Conservation (phyloP, 345 rosid species). For the Dimocarpus longan region DNA sequence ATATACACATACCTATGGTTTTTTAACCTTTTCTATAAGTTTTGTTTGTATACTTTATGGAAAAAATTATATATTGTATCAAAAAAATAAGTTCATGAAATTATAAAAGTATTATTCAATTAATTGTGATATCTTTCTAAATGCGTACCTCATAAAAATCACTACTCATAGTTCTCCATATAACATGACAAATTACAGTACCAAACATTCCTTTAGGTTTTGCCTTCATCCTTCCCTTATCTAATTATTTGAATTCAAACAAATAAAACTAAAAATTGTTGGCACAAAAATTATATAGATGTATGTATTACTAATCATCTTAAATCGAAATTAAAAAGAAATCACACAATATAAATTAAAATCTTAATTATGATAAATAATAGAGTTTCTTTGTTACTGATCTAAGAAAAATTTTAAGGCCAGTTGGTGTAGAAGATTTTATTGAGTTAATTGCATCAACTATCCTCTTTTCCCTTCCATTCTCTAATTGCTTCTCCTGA, state of each 20-base stretch:
- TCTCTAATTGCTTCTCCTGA: slow-evolving; percentile 15
- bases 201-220: slow-evolving; percentile 30
- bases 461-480: slow-evolving; percentile 24
- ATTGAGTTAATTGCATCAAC: slow-evolving; percentile 21
- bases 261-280: background rate
- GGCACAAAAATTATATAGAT: background rate
- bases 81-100: background rate
- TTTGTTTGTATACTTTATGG: slow-evolving; percentile 18
- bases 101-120: background rate
- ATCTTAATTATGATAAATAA: background rate
- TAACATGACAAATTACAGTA: slow-evolving; percentile 18
- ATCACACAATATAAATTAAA: background rate
- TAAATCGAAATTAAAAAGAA: background rate
- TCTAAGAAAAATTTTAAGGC: slow-evolving; percentile 36
- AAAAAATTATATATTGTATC: background rate
- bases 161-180: slow-evolving; percentile 12
- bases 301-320: background rate
- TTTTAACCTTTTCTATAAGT: slow-evolving; percentile 26
- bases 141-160: slow-evolving; percentile 33
- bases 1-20: slow-evolving; percentile 22
- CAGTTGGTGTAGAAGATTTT: slow-evolving; percentile 28
- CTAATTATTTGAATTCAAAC: background rate
- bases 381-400: slow-evolving; percentile 16
- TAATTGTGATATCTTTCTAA: background rate
- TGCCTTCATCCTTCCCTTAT: slow-evolving; percentile 31